Evolutionary conservation across 2,329 filamentous ascomycete species (phyloP), one percentile per base, ranked within the genome.

Genomic region (Xylariaceae sp.): DNA sequence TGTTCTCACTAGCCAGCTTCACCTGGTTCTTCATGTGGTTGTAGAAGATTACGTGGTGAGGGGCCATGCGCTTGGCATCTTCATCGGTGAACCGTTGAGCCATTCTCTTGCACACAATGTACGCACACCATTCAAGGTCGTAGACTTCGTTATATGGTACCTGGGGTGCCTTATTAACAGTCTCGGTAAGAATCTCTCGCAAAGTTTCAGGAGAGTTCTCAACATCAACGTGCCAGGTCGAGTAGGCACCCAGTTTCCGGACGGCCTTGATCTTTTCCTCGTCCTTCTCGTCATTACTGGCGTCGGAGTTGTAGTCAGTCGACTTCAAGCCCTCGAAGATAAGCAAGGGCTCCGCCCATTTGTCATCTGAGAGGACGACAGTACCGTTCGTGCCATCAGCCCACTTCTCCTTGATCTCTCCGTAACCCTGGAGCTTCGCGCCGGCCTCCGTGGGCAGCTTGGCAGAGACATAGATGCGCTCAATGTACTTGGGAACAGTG

Each of bases 11-110:
- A 17, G 62, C 66, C 2, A 69, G 64, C 55, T 68, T 64, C 47
- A 62, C 64, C 49, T 69, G 67, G n/a, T 65, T 60, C 63, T 68
- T 67, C 68, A 70, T 70, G 57, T 69, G 69, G 50, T 67, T 66
- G 57, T 69, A 69, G 62, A 68, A 70, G 47, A 68, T 63, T 6
- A 57, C 58, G 55, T 69, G 67, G 55, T 67, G 65, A 34, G 67
- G 66, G 2, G 67, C 60, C 68, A 69, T 69, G 45, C 64, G 64
- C 53, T 58, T 64, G 34, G 62, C 57, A 37, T 69, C 66, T 4
- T 65, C 66, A 3, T 63, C 59, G 11, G 63, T 68, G 56, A 69
- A 69, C n/a, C 64, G 66, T 9, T 64, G 56, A 15, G 62, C 64
- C 57, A 67, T 66, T 55, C 68, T 62, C 64, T 69, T 69, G 62